Evolutionary conservation across 768 basidiomycete species (phyloP).

Genomic region (Boletus eberwhitei): DNA sequence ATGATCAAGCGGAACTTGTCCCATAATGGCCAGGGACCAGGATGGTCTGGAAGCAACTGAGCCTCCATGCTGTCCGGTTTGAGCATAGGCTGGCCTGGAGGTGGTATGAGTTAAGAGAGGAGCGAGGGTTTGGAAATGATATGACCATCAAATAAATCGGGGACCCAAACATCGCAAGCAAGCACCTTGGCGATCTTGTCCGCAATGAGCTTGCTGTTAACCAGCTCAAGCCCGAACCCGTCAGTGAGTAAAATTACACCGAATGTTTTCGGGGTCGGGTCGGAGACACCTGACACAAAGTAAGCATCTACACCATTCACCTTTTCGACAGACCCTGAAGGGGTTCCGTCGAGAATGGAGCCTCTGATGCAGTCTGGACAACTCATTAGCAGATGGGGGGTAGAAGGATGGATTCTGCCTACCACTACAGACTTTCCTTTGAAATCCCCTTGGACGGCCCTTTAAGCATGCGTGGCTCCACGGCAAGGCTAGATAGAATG

Average conservation of each 20-base stretch:
- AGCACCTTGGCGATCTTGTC: slow-evolving; percentile 48
- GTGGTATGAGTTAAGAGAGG: not conserved
- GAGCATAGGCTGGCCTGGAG: slow-evolving; percentile 30
- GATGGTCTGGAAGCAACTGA: slow-evolving; percentile 27
- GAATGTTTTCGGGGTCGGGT: slow-evolving; percentile 5
- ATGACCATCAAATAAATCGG: slow-evolving; percentile 57
- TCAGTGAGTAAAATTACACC: slow-evolving; percentile 56
- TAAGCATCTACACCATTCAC: slow-evolving; percentile 40
- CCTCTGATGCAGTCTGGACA: slow-evolving; percentile 37
- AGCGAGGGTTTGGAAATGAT: not conserved
- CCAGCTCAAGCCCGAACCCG: slow-evolving; percentile 50
- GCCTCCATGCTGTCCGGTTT: slow-evolving; percentile 26
- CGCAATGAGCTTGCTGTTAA: slow-evolving; percentile 55
- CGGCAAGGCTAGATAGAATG: not conserved
- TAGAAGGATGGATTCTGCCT: not conserved
- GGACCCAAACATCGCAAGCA: slow-evolving; percentile 60
- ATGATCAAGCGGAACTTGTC: slow-evolving; percentile 16
- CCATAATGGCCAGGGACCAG: slow-evolving; percentile 21
- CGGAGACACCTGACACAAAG: slow-evolving; percentile 31
- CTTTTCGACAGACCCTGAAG: slow-evolving; percentile 37
- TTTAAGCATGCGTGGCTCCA: too few species aligned
- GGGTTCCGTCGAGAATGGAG: slow-evolving; percentile 43
- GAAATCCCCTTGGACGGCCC: too few species aligned
- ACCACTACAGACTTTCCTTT: too few species aligned
- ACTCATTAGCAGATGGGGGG: not conserved